Base-by-base conservation (phyloP, 257 asterid genomes). In the Nyctanthes arbortristis region DNA sequence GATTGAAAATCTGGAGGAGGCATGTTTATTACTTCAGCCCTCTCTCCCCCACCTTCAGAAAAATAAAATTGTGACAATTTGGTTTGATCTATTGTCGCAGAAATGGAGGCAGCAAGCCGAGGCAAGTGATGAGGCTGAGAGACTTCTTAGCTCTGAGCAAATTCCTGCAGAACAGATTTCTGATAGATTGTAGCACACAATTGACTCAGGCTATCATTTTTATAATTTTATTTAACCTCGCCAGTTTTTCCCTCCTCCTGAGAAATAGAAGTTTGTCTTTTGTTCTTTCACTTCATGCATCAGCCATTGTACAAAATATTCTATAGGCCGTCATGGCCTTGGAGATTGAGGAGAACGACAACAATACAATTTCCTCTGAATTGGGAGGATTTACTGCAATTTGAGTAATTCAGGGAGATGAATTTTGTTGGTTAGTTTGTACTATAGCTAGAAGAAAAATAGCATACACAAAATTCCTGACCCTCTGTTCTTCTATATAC, bases 1-100 rank as follows among this genome's bases (percentile, higher is more conserved):
- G 77, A 82, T 87, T 55, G 98, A 90, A 80, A 86, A 93, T 79
- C 97, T 93, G 66, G 98, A 93, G 85, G 98, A 93, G 93, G 97
- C 79, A 84, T 28, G 85, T 69, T 16, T 37, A 32, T 59, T 60
- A 49, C 60, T 35, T 69, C 32, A 12, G 37, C 33, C 34, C 27
- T 32, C 57, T 69, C 25, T 49, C 8, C 12, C 14, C 49, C 24
- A n/a, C n/a, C n/a, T n/a, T n/a, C n/a, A n/a, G n/a, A n/a, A n/a
- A n/a, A n/a, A n/a, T n/a, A n/a, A n/a, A n/a, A n/a, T n/a, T n/a
- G 12, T 68, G 52, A 69, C 22, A 22, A 30, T 65, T 70, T 39
- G 40, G 33, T 75, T n/a, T 20, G 25, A 24, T 59, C 18, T 43
- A 4, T 47, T 7, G 28, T 74, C 73, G 74, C 87, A 93, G 97